Percentiles rank a stretch among this genome's conserved stretches.
Evolutionary conservation across 768 basidiomycete species (phyloP).

Genomic region (Leucocoprinus leucothites): DNA sequence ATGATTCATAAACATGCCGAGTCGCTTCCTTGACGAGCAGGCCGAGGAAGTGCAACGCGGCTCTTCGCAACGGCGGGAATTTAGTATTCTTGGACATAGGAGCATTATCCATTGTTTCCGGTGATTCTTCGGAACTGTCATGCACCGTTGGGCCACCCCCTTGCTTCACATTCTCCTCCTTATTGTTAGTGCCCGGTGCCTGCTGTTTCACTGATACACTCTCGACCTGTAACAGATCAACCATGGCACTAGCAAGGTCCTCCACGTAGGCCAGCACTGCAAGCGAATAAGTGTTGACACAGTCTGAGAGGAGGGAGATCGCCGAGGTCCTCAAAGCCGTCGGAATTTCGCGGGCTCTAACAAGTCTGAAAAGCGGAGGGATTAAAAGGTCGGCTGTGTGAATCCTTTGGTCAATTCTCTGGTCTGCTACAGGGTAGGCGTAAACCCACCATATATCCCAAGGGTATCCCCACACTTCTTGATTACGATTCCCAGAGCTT

Average conservation of each 20-base stretch:
- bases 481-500: conserved; percentile 79
- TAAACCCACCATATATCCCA: conserved; percentile 57
- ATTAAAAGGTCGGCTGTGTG: conserved; percentile 63
- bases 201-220: conserved; percentile 30
- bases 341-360: conserved; percentile 61
- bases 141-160: not conserved
- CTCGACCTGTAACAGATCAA: conserved; percentile 77
- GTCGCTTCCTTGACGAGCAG: conserved; percentile 62
- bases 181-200: conserved; percentile 5
- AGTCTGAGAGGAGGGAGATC: conserved; percentile 67
- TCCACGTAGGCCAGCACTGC: conserved; percentile 61
- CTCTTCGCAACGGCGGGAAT: conserved; percentile 78
- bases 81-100: conserved; percentile 60
- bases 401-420: conserved; percentile 4
- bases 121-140: conserved; percentile 11
- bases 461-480: conserved; percentile 69
- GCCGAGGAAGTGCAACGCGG: conserved; percentile 81
- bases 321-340: conserved; percentile 66
- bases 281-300: conserved; percentile 59
- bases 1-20: conserved; percentile 45
- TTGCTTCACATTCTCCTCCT: not conserved
- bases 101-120: conserved; percentile 46
- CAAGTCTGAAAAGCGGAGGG: conserved; percentile 63
- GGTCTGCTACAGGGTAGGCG: not conserved
- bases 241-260: conserved; percentile 62